Evolutionary conservation across 768 basidiomycete genomes (phyloP).

Genomic region (Lactarius vividus): DNA sequence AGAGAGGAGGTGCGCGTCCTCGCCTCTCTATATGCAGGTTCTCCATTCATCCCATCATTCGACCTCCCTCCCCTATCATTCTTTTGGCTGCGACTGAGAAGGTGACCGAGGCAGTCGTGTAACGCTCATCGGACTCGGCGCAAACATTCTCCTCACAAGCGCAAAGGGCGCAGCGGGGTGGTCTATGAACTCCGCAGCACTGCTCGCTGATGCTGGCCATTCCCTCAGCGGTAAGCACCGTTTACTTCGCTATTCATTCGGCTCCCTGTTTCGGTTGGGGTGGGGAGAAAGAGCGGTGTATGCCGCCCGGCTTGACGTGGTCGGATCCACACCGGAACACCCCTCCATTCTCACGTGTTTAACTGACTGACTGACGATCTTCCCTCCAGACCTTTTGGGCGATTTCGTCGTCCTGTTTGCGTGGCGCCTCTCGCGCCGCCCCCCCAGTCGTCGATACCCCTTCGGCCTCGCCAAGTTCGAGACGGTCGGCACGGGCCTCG

Average conservation of each 20-base stretch:
- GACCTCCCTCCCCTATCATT: neutral
- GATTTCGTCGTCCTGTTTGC: conserved; percentile 90
- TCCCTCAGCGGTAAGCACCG: conserved; percentile 70
- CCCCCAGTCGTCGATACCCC: conserved; percentile 78
- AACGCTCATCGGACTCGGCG: conserved; percentile 78
- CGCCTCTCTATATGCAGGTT: neutral
- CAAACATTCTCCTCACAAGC: conserved; percentile 78
- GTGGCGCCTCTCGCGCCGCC: conserved; percentile 79
- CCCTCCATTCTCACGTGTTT: neutral
- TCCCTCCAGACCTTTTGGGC: conserved; percentile 65
- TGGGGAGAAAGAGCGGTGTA: neutral
- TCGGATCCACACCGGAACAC: neutral
- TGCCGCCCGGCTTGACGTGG: neutral
- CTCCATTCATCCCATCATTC: neutral
- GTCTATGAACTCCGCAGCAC: conserved; percentile 84
- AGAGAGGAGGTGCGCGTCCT: conserved; percentile 22
- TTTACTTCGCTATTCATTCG: neutral
- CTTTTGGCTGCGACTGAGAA: conserved; percentile 31
- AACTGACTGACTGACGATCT: neutral
- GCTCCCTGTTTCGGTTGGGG: neutral
- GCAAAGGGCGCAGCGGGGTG: conserved; percentile 88
- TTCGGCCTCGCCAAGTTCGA: conserved; percentile 94
- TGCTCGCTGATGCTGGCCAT: conserved; percentile 94
- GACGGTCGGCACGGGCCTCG: conserved; percentile 88
- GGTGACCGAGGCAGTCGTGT: conserved; percentile 81